Evolutionary conservation across 306 rosid species (phyloP).

Genomic region (Prunus davidiana): DNA sequence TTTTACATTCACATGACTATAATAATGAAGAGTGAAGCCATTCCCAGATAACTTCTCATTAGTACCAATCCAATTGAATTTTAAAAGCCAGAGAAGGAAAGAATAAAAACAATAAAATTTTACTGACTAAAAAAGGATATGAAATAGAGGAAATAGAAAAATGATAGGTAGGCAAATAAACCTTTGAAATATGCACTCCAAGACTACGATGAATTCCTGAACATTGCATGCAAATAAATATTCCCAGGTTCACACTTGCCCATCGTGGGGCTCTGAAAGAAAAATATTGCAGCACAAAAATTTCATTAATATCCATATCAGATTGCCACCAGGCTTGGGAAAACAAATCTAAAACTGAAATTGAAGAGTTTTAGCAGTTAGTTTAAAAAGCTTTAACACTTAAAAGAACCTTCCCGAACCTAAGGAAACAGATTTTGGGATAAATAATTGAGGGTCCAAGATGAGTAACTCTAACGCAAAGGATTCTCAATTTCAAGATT

Average conservation of each 20-base stretch:
- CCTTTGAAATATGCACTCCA: slow-evolving; percentile 97
- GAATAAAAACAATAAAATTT: background rate
- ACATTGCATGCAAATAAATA: slow-evolving; percentile 92
- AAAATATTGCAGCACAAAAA: background rate
- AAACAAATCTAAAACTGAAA: background rate
- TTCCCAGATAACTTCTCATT: background rate
- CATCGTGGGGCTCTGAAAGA: slow-evolving; percentile 88
- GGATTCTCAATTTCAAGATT: background rate
- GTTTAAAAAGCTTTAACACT: background rate
- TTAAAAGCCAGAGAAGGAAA: background rate
- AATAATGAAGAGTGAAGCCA: background rate
- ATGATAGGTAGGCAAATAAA: slow-evolving; percentile 8
- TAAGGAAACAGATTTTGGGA: no score
- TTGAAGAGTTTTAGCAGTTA: background rate
- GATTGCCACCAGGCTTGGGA: background rate
- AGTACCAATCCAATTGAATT: background rate
- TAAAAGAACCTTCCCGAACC: background rate
- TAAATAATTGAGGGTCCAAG: background rate
- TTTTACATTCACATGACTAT: background rate
- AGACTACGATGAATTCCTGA: slow-evolving; percentile 96
- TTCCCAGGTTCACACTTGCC: slow-evolving; percentile 96
- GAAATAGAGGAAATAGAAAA: background rate
- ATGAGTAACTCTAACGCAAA: background rate
- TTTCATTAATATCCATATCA: background rate
- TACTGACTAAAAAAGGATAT: background rate